A percentile compares a stretch with the other conserved stretches of the same genome.
phyloP scores from a whole-genome alignment of 2,329 filamentous ascomycete species.

The Hymenoscyphus fructigenus region DNA sequence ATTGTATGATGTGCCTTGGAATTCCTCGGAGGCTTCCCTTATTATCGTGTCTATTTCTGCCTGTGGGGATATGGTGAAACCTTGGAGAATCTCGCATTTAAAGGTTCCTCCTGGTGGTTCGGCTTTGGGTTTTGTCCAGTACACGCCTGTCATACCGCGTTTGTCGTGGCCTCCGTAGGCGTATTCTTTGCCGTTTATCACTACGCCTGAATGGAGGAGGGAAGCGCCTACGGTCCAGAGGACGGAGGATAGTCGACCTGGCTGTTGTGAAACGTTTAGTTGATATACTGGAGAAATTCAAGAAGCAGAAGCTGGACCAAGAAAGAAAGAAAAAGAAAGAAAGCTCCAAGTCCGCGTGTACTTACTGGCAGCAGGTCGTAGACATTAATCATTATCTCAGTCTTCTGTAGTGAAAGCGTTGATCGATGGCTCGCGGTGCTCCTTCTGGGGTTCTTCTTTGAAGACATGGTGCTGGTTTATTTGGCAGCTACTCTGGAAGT shows the following conservation, averaged over 20 bases:
- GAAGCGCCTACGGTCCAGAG: constrained; percentile 77
- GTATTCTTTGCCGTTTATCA: constrained; percentile 78
- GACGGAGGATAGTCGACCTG: constrained; percentile 70
- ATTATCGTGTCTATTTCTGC: constrained; percentile 72
- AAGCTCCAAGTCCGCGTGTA: constrained; percentile 2
- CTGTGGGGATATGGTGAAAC: constrained; percentile 69
- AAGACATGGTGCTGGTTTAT: constrained; percentile 24
- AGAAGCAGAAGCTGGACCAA: background rate
- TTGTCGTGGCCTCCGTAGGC: constrained; percentile 81
- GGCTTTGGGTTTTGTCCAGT: constrained; percentile 72
- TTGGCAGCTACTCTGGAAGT: background rate
- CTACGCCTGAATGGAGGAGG: constrained; percentile 79
- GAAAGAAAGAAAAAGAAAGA: background rate
- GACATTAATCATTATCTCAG: constrained; percentile 72
- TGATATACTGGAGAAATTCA: background rate
- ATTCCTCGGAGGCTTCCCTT: constrained; percentile 66
- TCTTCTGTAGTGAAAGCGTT: constrained; percentile 68
- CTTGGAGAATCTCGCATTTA: constrained; percentile 71
- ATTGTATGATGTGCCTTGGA: constrained; percentile 76
- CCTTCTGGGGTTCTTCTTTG: constrained; percentile 32
- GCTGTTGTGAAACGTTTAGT: constrained; percentile 43
- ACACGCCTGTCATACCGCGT: constrained; percentile 71
- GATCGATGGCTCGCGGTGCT: constrained; percentile 52
- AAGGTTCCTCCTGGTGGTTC: constrained; percentile 78
- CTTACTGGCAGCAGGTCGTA: constrained; percentile 73